Evolutionary conservation across 2,329 filamentous ascomycete species (phyloP).

Genomic region (Xylariaceae sp.): DNA sequence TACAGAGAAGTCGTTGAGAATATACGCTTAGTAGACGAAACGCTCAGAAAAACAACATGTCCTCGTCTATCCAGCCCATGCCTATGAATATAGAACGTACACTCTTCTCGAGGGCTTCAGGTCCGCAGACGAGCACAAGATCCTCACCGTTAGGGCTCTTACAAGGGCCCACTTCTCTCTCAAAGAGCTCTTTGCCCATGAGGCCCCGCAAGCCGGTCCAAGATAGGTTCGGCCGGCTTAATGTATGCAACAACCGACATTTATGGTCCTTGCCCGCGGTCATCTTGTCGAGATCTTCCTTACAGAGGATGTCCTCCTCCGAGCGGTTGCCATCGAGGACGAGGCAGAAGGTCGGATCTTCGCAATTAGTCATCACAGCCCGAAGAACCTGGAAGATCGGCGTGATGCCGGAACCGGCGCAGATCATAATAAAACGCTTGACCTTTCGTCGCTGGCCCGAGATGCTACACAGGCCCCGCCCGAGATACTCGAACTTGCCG

Average conservation of each 20-base stretch:
- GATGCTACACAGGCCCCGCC: conserved; percentile 65
- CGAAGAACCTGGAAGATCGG: conserved; percentile 84
- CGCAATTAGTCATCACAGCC: conserved; percentile 66
- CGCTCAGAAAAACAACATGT: conserved; percentile 73
- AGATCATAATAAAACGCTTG: conserved; percentile 80
- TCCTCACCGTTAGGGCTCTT: conserved; percentile 45
- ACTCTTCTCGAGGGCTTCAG: conserved; percentile 71
- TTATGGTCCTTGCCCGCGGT: conserved; percentile 54
- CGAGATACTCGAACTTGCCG: conserved; percentile 81
- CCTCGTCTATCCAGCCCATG: conserved; percentile 72
- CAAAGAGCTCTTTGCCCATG: conserved; percentile 65
- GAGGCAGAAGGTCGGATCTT: conserved; percentile 68
- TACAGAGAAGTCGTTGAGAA: neutral
- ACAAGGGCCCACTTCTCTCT: conserved; percentile 56
- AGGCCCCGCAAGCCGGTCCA: conserved; percentile 73
- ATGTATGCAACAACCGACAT: conserved; percentile 68
- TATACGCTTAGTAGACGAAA: neutral
- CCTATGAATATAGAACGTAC: conserved; percentile 50
- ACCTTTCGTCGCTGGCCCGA: conserved; percentile 60
- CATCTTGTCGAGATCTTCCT: conserved; percentile 69
- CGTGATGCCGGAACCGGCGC: conserved; percentile 88
- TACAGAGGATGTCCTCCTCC: conserved; percentile 82
- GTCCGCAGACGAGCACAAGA: conserved; percentile 80
- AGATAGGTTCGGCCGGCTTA: conserved; percentile 62
- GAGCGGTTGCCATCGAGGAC: conserved; percentile 78